Percentiles rank a stretch among this genome's conserved stretches.
Evolutionary conservation across 1,139 yeast species (phyloP).

Genomic region (Lodderomyces pseudojiufengensis): DNA sequence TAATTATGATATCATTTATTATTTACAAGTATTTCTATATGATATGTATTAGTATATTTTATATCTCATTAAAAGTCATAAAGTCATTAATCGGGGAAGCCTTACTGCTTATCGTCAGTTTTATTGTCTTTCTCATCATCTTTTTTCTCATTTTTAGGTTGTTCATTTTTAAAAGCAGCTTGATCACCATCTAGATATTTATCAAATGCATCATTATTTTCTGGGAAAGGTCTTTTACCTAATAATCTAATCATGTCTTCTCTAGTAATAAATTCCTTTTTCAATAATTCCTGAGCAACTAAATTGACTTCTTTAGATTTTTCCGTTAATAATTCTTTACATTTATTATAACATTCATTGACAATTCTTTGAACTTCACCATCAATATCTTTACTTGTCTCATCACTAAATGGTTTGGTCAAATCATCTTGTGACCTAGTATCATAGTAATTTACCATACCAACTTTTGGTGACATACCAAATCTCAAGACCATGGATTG

Average conservation of each 20-base stretch:
- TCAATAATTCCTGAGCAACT: slow-evolving; percentile 81
- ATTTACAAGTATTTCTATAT: no score
- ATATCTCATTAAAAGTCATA: no score
- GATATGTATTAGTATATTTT: no score
- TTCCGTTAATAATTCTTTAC: slow-evolving; percentile 64
- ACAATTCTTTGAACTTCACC: slow-evolving; percentile 80
- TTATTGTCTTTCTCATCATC: slow-evolving; percentile 16
- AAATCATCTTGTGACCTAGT: slow-evolving; percentile 57
- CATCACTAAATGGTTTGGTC: slow-evolving; percentile 89
- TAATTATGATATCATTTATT: not conserved
- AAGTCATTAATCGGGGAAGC: no score
- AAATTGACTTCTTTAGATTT: slow-evolving; percentile 70
- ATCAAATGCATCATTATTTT: slow-evolving; percentile 89
- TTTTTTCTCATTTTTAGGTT: slow-evolving; percentile 22
- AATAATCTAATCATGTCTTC: slow-evolving; percentile 85
- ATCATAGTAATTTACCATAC: slow-evolving; percentile 68
- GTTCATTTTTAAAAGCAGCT: slow-evolving; percentile 30
- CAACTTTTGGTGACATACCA: slow-evolving; percentile 87
- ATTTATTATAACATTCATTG: slow-evolving; percentile 67
- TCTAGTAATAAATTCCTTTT: slow-evolving; percentile 82
- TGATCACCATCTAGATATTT: slow-evolving; percentile 56
- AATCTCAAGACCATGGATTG: slow-evolving; percentile 85
- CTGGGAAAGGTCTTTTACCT: slow-evolving; percentile 89
- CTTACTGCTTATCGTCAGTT: slow-evolving; percentile 1
- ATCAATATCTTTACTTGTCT: slow-evolving; percentile 77